These are phyloP conservation scores for Pythium brachiatum DNA, from an alignment of 352 stramenopile genomes.

Conservation along the genomic window DNA sequence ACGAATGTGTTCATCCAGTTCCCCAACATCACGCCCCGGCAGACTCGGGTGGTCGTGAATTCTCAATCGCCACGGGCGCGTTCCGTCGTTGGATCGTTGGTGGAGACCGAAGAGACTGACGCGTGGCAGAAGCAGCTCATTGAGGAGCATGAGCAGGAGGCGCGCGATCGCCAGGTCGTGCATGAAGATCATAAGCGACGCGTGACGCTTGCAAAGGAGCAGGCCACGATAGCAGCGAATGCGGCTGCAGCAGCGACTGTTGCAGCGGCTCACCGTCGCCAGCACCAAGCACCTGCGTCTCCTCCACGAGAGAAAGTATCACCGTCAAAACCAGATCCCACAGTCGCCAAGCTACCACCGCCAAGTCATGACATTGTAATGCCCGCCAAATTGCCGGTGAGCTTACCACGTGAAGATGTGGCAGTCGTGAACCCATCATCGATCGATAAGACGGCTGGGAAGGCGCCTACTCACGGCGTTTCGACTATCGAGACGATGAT, in stretches of 20 bases:
- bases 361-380: neutral
- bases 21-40: constrained; percentile 37
- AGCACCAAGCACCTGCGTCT: neutral
- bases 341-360: neutral
- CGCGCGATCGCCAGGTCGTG: constrained; percentile 1
- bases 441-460: constrained; percentile 1
- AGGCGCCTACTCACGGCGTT: neutral
- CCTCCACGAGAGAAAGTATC: constrained; percentile 3
- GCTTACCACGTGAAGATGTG: neutral
- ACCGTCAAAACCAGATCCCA: neutral
- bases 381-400: neutral
- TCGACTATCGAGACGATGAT: neutral
- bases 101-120: neutral
- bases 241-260: neutral
- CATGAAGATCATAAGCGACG: constrained; percentile 21
- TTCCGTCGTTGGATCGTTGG: neutral
- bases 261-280: neutral
- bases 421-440: constrained; percentile 6
- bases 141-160: constrained; percentile 16
- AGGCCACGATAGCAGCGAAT: neutral
- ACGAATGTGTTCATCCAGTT: constrained; percentile 62
- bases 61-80: neutral
- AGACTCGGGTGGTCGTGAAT: constrained; percentile 24
- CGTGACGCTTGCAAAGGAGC: constrained; percentile 4
- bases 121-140: constrained; percentile 9